These are phyloP conservation scores for Nymphaea thermarum DNA, from an alignment of 164 flowering plant species.

Conservation along the genomic window DNA sequence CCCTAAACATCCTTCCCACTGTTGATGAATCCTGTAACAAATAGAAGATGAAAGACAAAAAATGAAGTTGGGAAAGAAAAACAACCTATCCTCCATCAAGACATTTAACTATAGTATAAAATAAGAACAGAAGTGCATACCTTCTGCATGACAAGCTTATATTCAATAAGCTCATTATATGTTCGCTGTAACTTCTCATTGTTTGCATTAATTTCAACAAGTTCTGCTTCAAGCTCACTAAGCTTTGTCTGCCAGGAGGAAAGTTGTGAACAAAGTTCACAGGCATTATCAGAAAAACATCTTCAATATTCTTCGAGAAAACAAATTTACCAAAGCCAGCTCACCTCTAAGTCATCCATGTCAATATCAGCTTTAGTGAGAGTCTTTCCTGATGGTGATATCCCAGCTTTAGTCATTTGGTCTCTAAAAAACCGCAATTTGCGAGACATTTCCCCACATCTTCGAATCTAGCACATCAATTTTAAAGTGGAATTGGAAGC, in stretches of 20 bases:
- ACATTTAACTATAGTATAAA: neutral
- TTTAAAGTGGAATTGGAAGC: too few species aligned
- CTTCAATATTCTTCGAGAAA: neutral
- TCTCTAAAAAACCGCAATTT: conserved; percentile 66
- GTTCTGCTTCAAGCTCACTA: conserved; percentile 91
- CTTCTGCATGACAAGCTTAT: conserved; percentile 82
- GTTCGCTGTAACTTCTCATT: conserved; percentile 77
- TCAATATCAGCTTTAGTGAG: conserved; percentile 20
- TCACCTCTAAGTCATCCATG: conserved; percentile 66
- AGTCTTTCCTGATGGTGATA: conserved; percentile 31
- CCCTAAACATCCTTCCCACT: too few species aligned
- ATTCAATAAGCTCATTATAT: conserved; percentile 79
- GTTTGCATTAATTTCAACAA: conserved; percentile 79
- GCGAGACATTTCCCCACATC: conserved; percentile 88
- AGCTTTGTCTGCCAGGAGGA: conserved; percentile 51
- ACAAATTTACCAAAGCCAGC: neutral
- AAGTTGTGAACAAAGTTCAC: conserved; percentile 1
- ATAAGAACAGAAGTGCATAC: conserved; percentile 22
- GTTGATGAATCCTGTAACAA: too few species aligned
- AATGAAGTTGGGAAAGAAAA: too few species aligned
- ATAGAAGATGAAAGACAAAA: too few species aligned
- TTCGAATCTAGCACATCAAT: conserved; percentile 37
- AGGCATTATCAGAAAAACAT: neutral
- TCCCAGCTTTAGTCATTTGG: conserved; percentile 62
- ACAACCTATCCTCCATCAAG: too few species aligned